phyloP scores from a whole-genome alignment of 345 rosid genomes.

The Citrus sinensis region DNA sequence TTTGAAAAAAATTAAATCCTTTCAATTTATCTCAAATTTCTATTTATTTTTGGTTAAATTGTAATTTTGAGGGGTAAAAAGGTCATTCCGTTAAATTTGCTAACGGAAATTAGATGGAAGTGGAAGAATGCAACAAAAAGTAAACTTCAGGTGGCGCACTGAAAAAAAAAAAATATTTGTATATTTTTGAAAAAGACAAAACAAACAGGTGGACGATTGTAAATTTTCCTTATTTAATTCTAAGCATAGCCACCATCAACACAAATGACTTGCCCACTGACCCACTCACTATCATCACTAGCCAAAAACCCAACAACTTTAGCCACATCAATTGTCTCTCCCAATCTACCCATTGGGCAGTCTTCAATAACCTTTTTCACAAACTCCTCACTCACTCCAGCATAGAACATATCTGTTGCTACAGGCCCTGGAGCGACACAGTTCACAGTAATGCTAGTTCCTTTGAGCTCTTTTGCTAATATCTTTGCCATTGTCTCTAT shows the following conservation, averaged over 20 bases:
- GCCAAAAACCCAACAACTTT: conserved; percentile 48
- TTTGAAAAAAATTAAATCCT: too few relatives aligned
- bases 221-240: too few relatives aligned
- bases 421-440: conserved; percentile 49
- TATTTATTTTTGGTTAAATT: too few relatives aligned
- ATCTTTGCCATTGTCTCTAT: conserved; percentile 46
- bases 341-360: conserved; percentile 37
- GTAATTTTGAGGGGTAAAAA: too few relatives aligned
- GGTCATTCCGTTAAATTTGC: too few relatives aligned
- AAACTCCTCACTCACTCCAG: conserved; percentile 34
- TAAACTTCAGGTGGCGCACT: too few relatives aligned
- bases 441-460: conserved; percentile 40
- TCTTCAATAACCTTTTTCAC: conserved; percentile 26
- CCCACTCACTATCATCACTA: conserved; percentile 47
- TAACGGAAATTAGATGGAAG: too few relatives aligned
- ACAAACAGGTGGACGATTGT: too few relatives aligned
- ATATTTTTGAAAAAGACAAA: too few relatives aligned
- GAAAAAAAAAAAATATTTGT: too few relatives aligned
- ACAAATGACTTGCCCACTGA: conserved; percentile 37
- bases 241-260: conserved; percentile 30
- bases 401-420: conserved; percentile 42
- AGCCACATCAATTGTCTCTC: conserved; percentile 37
- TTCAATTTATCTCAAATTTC: too few relatives aligned
- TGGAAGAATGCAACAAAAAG: too few relatives aligned
- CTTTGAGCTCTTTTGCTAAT: conserved; percentile 47